Percentiles rank a stretch among this genome's conserved stretches.
These are phyloP conservation scores for Chondrus crispus DNA, from an alignment of 23 red algal species.

Conservation along the genomic window DNA sequence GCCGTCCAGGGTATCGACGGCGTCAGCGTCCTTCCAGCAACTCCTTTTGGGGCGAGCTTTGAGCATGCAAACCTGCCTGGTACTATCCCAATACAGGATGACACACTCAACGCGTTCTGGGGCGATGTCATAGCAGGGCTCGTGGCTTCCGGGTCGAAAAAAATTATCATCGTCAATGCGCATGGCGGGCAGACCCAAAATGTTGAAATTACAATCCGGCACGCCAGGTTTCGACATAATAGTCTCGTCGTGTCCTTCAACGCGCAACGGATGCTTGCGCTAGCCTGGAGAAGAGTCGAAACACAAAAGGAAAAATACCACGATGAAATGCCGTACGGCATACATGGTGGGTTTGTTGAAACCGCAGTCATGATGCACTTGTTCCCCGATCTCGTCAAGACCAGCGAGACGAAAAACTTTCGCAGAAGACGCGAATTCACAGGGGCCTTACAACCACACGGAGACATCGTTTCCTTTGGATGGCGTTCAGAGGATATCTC, in stretches of 20 bases:
- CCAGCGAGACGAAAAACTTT: not conserved
- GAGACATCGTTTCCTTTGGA: constrained; percentile 22
- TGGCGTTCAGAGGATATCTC: constrained; percentile 56
- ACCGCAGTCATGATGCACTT: constrained; percentile 57
- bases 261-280: constrained; percentile 43
- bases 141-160: constrained; percentile 2
- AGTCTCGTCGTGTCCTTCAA: constrained; percentile 37
- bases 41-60: constrained; percentile 43
- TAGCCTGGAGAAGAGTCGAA: not conserved
- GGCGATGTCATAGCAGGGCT: constrained; percentile 10
- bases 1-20: not conserved
- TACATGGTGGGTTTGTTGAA: constrained; percentile 68
- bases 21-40: constrained; percentile 4
- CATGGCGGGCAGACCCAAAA: constrained; percentile 72
- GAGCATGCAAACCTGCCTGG: constrained; percentile 54
- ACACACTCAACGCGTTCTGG: constrained; percentile 23
- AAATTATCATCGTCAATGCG: constrained; percentile 37
- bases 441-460: constrained; percentile 8
- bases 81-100: constrained; percentile 43
- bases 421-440: not conserved
- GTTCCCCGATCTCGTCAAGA: not conserved
- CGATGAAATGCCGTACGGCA: constrained; percentile 28
- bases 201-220: constrained; percentile 27
- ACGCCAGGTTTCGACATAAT: constrained; percentile 18
- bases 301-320: not conserved